Evolutionary conservation across 106 monocot species (phyloP).

Genomic region (Dendrobium officinale): DNA sequence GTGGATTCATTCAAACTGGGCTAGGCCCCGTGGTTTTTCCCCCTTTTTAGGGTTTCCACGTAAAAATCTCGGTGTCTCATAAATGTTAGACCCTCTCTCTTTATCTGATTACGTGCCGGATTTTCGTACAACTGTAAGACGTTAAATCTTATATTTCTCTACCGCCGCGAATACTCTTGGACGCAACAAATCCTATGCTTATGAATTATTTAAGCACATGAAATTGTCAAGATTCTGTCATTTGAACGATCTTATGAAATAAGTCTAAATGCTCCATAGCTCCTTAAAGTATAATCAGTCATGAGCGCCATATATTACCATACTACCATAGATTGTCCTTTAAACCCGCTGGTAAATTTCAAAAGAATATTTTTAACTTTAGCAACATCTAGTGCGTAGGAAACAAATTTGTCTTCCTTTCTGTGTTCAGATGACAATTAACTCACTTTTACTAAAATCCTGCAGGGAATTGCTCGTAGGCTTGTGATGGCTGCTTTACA

Average conservation of each 20-base stretch:
- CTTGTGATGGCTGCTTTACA: slow-evolving; percentile 20
- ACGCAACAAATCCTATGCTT: too few relatives aligned
- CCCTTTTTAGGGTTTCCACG: too few relatives aligned
- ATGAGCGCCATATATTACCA: not conserved
- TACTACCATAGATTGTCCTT: not conserved
- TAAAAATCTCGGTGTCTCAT: too few relatives aligned
- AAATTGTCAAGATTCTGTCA: not conserved
- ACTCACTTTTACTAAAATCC: not conserved
- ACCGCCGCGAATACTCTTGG: too few relatives aligned
- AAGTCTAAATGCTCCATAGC: not conserved
- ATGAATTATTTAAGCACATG: not conserved
- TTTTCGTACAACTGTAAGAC: too few relatives aligned
- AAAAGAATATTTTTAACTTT: not conserved
- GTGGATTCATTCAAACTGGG: too few relatives aligned
- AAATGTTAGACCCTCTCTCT: too few relatives aligned
- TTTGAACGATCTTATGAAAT: not conserved
- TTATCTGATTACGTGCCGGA: too few relatives aligned
- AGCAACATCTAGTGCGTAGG: not conserved
- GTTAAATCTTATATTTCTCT: too few relatives aligned
- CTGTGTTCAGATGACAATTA: not conserved
- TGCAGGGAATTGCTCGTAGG: slow-evolving; percentile 27
- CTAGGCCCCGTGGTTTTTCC: too few relatives aligned
- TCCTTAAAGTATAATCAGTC: not conserved
- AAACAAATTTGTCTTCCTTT: not conserved
- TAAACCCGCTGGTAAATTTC: not conserved